Conservation (phyloP, 345 rosid genomes). For the Euphorbia tirucalli region DNA sequence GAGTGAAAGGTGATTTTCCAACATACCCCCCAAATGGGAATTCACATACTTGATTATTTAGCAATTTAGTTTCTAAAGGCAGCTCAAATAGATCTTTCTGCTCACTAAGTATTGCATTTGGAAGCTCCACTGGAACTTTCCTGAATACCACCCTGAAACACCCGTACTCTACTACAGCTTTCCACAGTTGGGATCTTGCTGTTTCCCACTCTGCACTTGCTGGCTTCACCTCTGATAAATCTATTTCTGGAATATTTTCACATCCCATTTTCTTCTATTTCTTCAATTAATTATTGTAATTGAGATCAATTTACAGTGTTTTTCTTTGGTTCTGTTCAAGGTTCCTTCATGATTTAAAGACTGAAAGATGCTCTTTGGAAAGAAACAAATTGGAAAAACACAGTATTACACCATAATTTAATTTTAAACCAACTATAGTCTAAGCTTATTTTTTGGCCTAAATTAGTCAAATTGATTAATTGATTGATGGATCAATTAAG, state of each 20-base stretch:
- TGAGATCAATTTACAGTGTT: too few species aligned
- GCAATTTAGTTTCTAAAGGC: slow-evolving; percentile 8
- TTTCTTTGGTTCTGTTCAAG: too few species aligned
- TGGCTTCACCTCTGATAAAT: slow-evolving; percentile 1
- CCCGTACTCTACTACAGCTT: slow-evolving; percentile 5
- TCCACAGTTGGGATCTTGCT: slow-evolving; percentile 10
- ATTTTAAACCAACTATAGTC: too few species aligned
- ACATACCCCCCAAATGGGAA: slow-evolving; percentile 5
- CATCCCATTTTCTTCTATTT: neutral
- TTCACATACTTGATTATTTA: neutral
- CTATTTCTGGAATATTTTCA: slow-evolving; percentile 6
- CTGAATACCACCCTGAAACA: slow-evolving; percentile 12
- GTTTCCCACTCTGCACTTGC: neutral
- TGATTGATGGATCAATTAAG: too few species aligned
- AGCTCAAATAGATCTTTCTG: slow-evolving; percentile 2
- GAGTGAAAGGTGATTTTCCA: neutral
- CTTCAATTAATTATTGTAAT: too few species aligned
- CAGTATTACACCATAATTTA: too few species aligned
- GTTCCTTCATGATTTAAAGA: too few species aligned
- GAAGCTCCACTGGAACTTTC: neutral
- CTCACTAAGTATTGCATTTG: neutral
- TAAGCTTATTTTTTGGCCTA: too few species aligned
- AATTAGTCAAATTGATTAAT: too few species aligned
- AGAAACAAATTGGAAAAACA: too few species aligned
- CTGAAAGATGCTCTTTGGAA: too few species aligned